Conservation (phyloP, 2,329 filamentous ascomycete species). For the Diaporthe destruens region DNA sequence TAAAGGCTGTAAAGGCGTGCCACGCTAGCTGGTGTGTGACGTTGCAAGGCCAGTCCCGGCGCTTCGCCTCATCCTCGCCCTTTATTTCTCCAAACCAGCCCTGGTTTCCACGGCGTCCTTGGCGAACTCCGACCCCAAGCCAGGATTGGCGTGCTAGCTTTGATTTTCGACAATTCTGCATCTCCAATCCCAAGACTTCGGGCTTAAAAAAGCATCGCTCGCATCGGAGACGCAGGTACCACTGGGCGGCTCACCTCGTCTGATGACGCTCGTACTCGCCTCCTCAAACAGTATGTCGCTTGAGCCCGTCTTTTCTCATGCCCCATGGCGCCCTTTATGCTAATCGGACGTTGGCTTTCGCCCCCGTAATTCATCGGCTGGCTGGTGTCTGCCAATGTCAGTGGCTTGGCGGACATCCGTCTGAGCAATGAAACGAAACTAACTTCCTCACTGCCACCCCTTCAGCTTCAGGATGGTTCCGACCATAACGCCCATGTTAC, state of each 20-base stretch:
- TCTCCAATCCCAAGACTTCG: conserved; percentile 1
- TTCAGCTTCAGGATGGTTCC: conserved; percentile 31
- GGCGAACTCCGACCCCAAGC: conserved; percentile 10
- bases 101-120: conserved; percentile 14
- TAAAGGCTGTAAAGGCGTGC: not conserved
- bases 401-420: conserved; percentile 34
- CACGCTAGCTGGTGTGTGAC: not conserved
- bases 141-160: not conserved
- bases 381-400: conserved; percentile 32
- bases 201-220: conserved; percentile 16
- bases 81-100: conserved; percentile 3
- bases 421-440: conserved; percentile 34
- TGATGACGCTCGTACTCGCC: conserved; percentile 21
- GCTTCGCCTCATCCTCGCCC: conserved; percentile 18
- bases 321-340: not conserved
- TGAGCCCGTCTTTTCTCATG: conserved; percentile 18
- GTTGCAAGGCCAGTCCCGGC: conserved; percentile 7
- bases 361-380: conserved; percentile 28
- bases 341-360: conserved; percentile 27
- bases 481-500: conserved; percentile 33
- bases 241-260: conserved; percentile 31
- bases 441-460: conserved; percentile 28
- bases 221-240: conserved; percentile 23
- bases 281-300: conserved; percentile 24
- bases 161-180: not conserved